A percentile compares a stretch with the other conserved stretches of the same genome.
Evolutionary conservation across 1,139 yeast species (phyloP).

Genomic region (Candida pseudocylindracea): DNA sequence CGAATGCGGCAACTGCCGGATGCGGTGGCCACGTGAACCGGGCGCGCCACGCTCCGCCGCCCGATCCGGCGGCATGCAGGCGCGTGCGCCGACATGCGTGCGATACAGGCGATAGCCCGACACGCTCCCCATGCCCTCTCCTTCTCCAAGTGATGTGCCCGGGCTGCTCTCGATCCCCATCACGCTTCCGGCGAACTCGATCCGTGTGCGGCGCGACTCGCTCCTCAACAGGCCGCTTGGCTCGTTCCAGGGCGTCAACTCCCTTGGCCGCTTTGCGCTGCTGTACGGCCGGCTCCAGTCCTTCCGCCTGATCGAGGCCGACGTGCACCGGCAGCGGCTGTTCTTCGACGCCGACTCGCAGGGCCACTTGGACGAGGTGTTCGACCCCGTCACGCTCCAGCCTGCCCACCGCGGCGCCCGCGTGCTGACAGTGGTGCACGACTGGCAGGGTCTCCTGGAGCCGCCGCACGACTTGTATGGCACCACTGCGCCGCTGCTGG

Average conservation of each 20-base stretch:
- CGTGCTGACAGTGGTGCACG: slow-evolving; percentile 29
- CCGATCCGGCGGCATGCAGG: no score
- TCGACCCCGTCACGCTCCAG: slow-evolving; percentile 49
- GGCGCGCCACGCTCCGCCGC: no score
- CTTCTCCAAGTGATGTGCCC: no score
- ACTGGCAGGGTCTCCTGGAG: slow-evolving; percentile 15
- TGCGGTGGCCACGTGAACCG: no score
- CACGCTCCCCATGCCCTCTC: no score
- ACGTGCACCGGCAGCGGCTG: neutral
- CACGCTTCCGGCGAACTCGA: no score
- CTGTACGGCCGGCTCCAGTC: slow-evolving; percentile 1
- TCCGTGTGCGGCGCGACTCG: neutral
- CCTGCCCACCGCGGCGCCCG: slow-evolving; percentile 46
- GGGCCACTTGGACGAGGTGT: slow-evolving; percentile 23
- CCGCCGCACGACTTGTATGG: slow-evolving; percentile 16
- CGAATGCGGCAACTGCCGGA: no score
- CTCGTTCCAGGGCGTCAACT: slow-evolving; percentile 1
- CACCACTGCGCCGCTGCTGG: slow-evolving; percentile 1
- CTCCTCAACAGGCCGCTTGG: slow-evolving; percentile 1
- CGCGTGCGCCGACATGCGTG: no score
- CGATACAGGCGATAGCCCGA: no score
- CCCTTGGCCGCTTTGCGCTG: slow-evolving; percentile 1
- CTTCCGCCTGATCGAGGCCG: slow-evolving; percentile 1
- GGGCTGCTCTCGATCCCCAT: no score
- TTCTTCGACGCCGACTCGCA: slow-evolving; percentile 5